Evolutionary conservation across 352 stramenopile genomes (phyloP).

Genomic region (Pythium sp.): DNA sequence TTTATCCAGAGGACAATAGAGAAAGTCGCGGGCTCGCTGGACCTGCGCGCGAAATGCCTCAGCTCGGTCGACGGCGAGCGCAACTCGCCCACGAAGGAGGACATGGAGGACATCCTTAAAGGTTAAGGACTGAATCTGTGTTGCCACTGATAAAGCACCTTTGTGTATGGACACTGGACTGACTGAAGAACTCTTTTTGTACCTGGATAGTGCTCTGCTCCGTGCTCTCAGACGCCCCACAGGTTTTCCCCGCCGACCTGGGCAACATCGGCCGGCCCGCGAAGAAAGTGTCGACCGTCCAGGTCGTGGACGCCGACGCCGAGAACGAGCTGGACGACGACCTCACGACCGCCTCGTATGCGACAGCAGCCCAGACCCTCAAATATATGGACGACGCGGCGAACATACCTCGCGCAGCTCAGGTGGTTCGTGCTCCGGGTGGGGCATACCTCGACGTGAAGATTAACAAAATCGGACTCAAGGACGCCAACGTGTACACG

Average conservation of each 20-base stretch:
- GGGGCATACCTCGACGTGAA: constrained; percentile 52
- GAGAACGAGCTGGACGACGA: constrained; percentile 24
- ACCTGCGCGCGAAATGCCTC: constrained; percentile 50
- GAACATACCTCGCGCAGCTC: constrained; percentile 8
- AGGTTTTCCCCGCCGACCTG: constrained; percentile 38
- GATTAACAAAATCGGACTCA: constrained; percentile 58
- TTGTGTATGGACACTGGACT: not conserved
- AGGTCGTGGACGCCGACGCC: constrained; percentile 27
- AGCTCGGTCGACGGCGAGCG: constrained; percentile 55
- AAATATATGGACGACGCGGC: not conserved
- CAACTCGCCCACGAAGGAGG: constrained; percentile 56
- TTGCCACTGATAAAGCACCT: too few species aligned
- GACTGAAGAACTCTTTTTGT: not conserved
- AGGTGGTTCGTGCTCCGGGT: constrained; percentile 15
- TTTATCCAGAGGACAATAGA: constrained; percentile 27
- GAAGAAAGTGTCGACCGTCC: constrained; percentile 28
- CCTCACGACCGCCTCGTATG: not conserved
- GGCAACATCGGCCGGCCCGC: constrained; percentile 12
- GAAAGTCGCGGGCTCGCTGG: constrained; percentile 41
- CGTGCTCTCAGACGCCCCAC: constrained; percentile 33
- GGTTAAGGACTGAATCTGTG: constrained; percentile 19
- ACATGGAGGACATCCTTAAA: constrained; percentile 60
- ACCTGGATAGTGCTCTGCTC: constrained; percentile 30
- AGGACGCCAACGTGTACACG: constrained; percentile 57
- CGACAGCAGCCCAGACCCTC: not conserved